Conservation (phyloP, 305 asterid genomes). For the Lippia alba region DNA sequence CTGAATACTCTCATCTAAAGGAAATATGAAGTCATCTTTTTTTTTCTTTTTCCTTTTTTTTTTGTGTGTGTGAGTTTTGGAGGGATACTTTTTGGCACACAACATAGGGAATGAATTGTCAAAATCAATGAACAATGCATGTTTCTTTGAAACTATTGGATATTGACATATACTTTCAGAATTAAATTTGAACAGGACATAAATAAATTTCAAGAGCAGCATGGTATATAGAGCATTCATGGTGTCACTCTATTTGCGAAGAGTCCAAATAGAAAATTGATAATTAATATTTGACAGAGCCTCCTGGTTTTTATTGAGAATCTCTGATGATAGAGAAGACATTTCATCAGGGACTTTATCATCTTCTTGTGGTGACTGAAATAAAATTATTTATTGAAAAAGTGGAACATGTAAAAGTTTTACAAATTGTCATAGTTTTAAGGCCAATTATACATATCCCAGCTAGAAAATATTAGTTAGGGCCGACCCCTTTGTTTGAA, state of each 20-base stretch:
- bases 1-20: background rate
- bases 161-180: conserved; percentile 10
- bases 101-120: conserved; percentile 36
- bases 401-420: too few species aligned
- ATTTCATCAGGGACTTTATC: conserved; percentile 1
- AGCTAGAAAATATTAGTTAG: too few species aligned
- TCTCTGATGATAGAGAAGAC: background rate
- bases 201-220: background rate
- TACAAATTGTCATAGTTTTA: too few species aligned
- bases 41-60: background rate
- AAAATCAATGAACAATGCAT: conserved; percentile 32
- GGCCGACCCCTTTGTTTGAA: too few species aligned
- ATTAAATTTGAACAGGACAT: background rate
- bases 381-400: too few species aligned
- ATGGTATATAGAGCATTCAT: background rate
- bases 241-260: background rate
- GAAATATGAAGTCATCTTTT: background rate
- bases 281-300: background rate
- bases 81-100: background rate
- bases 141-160: conserved; percentile 18
- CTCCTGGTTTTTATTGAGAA: background rate
- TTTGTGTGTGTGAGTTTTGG: too few species aligned
- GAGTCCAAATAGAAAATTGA: background rate
- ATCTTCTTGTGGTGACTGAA: too few species aligned
- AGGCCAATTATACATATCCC: too few species aligned